phyloP scores from a whole-genome alignment of 2,329 filamentous ascomycete species.

The Paraconiothyrium brasiliense region DNA sequence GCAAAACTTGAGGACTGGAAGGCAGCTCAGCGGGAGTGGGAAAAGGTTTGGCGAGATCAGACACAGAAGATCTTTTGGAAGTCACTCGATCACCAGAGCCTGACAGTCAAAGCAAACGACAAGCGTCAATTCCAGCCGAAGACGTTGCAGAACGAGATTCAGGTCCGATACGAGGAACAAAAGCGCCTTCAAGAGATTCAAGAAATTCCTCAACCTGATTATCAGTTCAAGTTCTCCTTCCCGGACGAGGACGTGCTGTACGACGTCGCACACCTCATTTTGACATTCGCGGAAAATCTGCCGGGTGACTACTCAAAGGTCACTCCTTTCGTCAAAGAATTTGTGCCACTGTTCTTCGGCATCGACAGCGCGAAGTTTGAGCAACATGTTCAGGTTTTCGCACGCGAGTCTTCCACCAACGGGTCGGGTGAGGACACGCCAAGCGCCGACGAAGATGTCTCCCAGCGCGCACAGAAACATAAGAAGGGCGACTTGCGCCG shows the following conservation, averaged over 20 bases:
- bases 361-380: slow-evolving; percentile 66
- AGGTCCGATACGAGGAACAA: slow-evolving; percentile 91
- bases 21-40: slow-evolving; percentile 95
- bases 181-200: slow-evolving; percentile 73
- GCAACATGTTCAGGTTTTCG: slow-evolving; percentile 66
- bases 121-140: slow-evolving; percentile 93
- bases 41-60: slow-evolving; percentile 97
- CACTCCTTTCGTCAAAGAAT: slow-evolving; percentile 59
- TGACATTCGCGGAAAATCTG: slow-evolving; percentile 55
- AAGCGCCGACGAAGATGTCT: slow-evolving; percentile 74
- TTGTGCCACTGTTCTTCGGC: slow-evolving; percentile 61
- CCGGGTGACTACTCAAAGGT: slow-evolving; percentile 57
- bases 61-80: slow-evolving; percentile 95
- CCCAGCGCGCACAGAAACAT: slow-evolving; percentile 70
- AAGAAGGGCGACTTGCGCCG: slow-evolving; percentile 78
- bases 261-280: slow-evolving; percentile 57
- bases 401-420: slow-evolving; percentile 56
- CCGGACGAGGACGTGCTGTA: slow-evolving; percentile 63
- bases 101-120: slow-evolving; percentile 85
- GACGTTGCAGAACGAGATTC: slow-evolving; percentile 87
- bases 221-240: slow-evolving; percentile 81
- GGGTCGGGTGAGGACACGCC: slow-evolving; percentile 68
- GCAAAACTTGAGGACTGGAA: slow-evolving; percentile 98
- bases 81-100: slow-evolving; percentile 95
- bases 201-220: slow-evolving; percentile 67